Conservation (phyloP, 352 stramenopile genomes). For the Pythium folliculosum region DNA sequence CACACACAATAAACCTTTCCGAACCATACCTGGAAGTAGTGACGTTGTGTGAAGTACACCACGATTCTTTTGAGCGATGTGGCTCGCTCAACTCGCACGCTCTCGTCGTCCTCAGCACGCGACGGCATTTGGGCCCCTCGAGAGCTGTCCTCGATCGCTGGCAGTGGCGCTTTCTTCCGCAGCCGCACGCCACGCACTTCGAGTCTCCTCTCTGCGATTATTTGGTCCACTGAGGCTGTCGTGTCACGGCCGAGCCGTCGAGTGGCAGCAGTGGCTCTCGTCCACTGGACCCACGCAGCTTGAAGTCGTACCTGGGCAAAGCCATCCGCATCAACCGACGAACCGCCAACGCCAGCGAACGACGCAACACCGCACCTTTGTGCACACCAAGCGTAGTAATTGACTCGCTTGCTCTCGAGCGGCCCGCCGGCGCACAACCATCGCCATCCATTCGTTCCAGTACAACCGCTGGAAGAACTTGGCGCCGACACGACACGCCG, state of each 20-base stretch:
- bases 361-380: slow-evolving; percentile 6
- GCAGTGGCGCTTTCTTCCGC: background rate
- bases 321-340: too few relatives aligned
- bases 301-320: slow-evolving; percentile 7
- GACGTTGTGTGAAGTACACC: slow-evolving; percentile 22
- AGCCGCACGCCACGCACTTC: slow-evolving; percentile 19
- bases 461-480: slow-evolving; percentile 42
- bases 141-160: background rate
- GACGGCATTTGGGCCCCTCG: background rate
- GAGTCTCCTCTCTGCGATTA: slow-evolving; percentile 8
- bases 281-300: background rate
- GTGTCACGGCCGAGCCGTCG: background rate
- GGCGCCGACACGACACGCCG: slow-evolving; percentile 47
- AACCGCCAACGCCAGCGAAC: too few relatives aligned
- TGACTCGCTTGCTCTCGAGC: background rate
- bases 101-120: background rate
- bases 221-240: background rate
- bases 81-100: background rate
- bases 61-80: slow-evolving; percentile 10
- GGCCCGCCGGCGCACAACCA: slow-evolving; percentile 15
- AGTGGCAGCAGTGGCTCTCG: background rate
- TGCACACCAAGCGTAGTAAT: background rate
- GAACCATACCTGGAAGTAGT: slow-evolving; percentile 28
- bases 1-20: background rate
- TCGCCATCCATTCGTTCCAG: slow-evolving; percentile 37